Evolutionary conservation across 1,139 yeast species (phyloP), one percentile per base, ranked within the genome.

Genomic region (Nematodospora anomalae): DNA sequence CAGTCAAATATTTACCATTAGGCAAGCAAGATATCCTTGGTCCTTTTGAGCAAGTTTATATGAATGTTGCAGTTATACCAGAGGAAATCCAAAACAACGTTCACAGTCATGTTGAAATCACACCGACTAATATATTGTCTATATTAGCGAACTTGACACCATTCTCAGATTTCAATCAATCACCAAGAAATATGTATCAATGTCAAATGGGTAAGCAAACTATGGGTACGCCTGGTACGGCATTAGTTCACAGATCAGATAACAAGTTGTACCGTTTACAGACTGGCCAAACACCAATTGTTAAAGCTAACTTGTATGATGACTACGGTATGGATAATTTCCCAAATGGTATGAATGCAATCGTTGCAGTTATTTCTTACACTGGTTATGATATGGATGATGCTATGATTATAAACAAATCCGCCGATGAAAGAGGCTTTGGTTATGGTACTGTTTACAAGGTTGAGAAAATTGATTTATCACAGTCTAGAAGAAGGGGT

Each of bases 191-290:
- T 62, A 92, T 94, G 98, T 92, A 92, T 62, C 99, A 92, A 70
- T 92, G 99, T 71, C 98, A 94, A 76, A 92, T 92, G 99, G 98
- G 97, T 79, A 92, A 92, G 69, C 99, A 92, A 73, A 92, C 99
- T 16, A 92, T 92, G 98, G 99, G 99, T 67, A 92, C 98, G 4
- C 98, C 98, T 6, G 97, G 97, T 67, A 96, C 92, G 41, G 97
- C 96, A 0, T 71, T 92, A 41, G 79, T 73, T 32, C 96, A 90
- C 61, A 79, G 99, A 64, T 85, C 96, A 1, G 99, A 92, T 62
- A 94, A 94, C 68, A 94, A 90, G 62, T 69, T 92, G 43, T 92
- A 92, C 65, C 81, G 95, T 55, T 71, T 92, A 50, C 98, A 92
- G 65, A 76, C 88, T 29, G 98, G 98, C 36, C 98, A 92, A 70